Percentiles rank a stretch among this genome's conserved stretches.
phyloP scores from a whole-genome alignment of 2,329 filamentous ascomycete species.

The Fonsecaea pugnacius region DNA sequence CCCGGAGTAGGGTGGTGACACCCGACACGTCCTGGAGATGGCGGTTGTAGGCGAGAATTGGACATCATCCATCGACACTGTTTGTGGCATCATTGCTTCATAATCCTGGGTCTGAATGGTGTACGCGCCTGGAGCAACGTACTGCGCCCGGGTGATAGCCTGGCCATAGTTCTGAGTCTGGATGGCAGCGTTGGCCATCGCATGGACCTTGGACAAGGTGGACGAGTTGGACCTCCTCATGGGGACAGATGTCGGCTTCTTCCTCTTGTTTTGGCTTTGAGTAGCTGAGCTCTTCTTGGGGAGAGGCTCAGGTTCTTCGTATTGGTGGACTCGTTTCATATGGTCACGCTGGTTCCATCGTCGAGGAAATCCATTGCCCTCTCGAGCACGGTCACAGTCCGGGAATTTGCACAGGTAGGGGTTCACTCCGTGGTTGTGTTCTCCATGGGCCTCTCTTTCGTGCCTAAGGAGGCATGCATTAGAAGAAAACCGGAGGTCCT shows the following conservation, averaged over 20 bases:
- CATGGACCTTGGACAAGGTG: constrained; percentile 29
- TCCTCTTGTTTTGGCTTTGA: constrained; percentile 30
- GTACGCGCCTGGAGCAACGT: constrained; percentile 25
- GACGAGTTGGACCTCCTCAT: constrained; percentile 38
- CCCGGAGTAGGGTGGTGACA: constrained; percentile 19
- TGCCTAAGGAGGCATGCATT: constrained; percentile 93
- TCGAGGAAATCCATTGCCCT: constrained; percentile 87
- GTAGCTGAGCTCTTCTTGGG: constrained; percentile 24
- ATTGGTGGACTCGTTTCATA: constrained; percentile 89
- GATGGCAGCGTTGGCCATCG: constrained; percentile 27
- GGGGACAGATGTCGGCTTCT: constrained; percentile 34
- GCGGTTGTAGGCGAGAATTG: constrained; percentile 20
- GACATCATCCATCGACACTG: constrained; percentile 29
- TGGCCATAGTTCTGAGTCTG: constrained; percentile 20
- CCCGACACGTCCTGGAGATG: constrained; percentile 23
- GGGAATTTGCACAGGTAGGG: constrained; percentile 87
- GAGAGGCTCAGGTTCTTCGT: constrained; percentile 43
- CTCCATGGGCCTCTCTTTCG: constrained; percentile 91
- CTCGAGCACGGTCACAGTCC: constrained; percentile 80
- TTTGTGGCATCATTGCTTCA: constrained; percentile 27
- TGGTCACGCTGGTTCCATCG: constrained; percentile 96
- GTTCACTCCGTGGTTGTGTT: constrained; percentile 92
- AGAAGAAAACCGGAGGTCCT: constrained; percentile 87
- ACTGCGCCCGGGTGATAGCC: constrained; percentile 25
- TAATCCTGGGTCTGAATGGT: constrained; percentile 22